Evolutionary conservation across 176 grass and related monocot species (phyloP), one percentile per base, ranked within the genome.

Genomic region (Carex pumila): DNA sequence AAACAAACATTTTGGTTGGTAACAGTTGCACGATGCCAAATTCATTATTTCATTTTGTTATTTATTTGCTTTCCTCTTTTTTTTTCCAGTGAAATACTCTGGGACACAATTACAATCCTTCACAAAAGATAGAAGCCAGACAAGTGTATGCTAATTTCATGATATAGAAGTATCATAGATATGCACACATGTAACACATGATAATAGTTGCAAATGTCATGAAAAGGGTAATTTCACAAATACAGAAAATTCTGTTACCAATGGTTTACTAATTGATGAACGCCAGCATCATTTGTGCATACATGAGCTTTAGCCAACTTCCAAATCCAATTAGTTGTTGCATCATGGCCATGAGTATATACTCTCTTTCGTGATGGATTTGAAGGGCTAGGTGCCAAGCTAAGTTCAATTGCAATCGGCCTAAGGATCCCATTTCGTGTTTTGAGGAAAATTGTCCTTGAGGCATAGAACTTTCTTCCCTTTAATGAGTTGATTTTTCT

Each of bases 201-300:
- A 56, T 31, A 17, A 34, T 54, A 77, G n/a, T 55, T 77, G 50
- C 9, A 77, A 31, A 77, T 56, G 52, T 52, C 49, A 32, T 77
- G 21, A 6, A 53, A 12, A 77, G 34, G 31, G 15, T 30, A 69
- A 77, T 77, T 55, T 53, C 73, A 55, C 6, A 77, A 77, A 2
- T 55, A 22, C 6, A 22, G 45, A 32, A 65, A 49, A 22, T 10
- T 22, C 12, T 34, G 5, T 39, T 89, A 92, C 91, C 94, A 97
- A 85, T 94, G 94, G 84, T 86, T 88, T 67, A 97, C 90, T 3
- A 97, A 92, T 83, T 97, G 92, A 89, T 97, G 94, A 79, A 89
- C 87, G 17, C 94, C 94, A 0, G 94, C 81, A 85, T 97, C 94
- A 80, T 97, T 92, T 30, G 92, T 43, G 1, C 68, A 57, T 12